Percentiles rank a stretch among this genome's conserved stretches.
These are phyloP conservation scores for Colletotrichum euphorbiae DNA, from an alignment of 2,329 filamentous ascomycete species.

Conservation along the genomic window DNA sequence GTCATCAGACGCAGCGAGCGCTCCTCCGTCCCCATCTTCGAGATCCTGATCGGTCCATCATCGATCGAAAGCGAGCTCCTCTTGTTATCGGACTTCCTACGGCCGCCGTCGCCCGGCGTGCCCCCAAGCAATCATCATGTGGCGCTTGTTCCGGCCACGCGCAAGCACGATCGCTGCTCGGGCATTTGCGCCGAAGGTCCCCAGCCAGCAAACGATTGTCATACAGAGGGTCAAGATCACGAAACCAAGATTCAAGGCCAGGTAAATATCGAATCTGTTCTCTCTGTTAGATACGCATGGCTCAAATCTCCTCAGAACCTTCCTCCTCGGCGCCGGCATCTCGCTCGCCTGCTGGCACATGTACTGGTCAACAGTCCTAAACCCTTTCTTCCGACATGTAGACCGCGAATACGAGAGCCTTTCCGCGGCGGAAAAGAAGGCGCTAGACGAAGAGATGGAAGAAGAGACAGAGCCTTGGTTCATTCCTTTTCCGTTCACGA, in stretches of 20 bases:
- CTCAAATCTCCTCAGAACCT: slow-evolving; percentile 36
- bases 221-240: slow-evolving; percentile 40
- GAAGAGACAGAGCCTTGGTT: slow-evolving; percentile 63
- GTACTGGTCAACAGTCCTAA: slow-evolving; percentile 60
- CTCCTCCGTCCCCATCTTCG: not conserved
- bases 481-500: slow-evolving; percentile 72
- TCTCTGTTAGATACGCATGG: not conserved
- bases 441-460: slow-evolving; percentile 52
- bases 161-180: slow-evolving; percentile 35
- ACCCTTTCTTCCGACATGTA: slow-evolving; percentile 56
- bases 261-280: slow-evolving; percentile 8
- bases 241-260: slow-evolving; percentile 18
- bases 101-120: slow-evolving; percentile 33
- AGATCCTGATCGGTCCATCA: not conserved
- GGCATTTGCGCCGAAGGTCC: slow-evolving; percentile 14
- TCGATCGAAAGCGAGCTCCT: not conserved
- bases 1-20: slow-evolving; percentile 2
- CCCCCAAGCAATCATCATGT: slow-evolving; percentile 25
- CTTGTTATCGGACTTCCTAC: not conserved
- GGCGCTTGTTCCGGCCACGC: slow-evolving; percentile 36
- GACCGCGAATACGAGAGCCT: slow-evolving; percentile 57
- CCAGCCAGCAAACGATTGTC: slow-evolving; percentile 27
- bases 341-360: slow-evolving; percentile 55
- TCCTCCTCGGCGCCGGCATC: slow-evolving; percentile 48
- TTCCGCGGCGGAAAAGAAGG: slow-evolving; percentile 57